Conservation (phyloP, 106 monocot genomes). For the Phalaenopsis equestris region DNA sequence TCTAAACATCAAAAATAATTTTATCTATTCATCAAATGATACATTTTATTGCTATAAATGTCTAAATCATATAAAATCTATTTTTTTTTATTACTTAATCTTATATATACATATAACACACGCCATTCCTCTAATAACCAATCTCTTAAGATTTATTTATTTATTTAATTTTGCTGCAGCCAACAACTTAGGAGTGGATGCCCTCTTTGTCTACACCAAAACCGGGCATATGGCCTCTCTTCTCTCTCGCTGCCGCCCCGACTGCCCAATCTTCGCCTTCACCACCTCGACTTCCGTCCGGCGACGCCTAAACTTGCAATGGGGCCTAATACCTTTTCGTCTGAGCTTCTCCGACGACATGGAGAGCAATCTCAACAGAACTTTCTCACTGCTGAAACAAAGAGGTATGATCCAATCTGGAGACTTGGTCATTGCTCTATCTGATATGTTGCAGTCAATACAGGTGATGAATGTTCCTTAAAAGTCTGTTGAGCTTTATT, state of each 20-base stretch:
- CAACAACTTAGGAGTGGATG: constrained; percentile 69
- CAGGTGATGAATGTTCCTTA: constrained; percentile 75
- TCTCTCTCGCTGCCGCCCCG: constrained; percentile 86
- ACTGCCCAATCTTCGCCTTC: constrained; percentile 98
- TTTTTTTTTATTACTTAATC: neutral
- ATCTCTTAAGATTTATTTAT: neutral
- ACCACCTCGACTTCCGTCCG: constrained; percentile 75
- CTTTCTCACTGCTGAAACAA: constrained; percentile 83
- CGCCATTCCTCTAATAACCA: no score
- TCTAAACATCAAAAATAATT: no score
- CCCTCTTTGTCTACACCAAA: constrained; percentile 70
- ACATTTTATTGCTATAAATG: no score
- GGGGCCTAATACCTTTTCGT: constrained; percentile 97
- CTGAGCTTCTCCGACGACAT: constrained; percentile 85
- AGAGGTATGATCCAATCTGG: constrained; percentile 96
- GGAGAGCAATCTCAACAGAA: constrained; percentile 97
- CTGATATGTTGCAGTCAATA: constrained; percentile 69
- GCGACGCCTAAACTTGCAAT: constrained; percentile 82
- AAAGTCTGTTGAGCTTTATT: neutral
- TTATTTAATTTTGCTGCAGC: constrained; percentile 24
- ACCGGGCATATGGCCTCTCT: constrained; percentile 87
- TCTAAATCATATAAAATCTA: no score
- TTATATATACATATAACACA: no score
- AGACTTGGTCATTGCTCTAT: constrained; percentile 72
- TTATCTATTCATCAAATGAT: no score